Base-by-base conservation (phyloP, 164 flowering plant genomes). In the Nymphaea colorata region DNA sequence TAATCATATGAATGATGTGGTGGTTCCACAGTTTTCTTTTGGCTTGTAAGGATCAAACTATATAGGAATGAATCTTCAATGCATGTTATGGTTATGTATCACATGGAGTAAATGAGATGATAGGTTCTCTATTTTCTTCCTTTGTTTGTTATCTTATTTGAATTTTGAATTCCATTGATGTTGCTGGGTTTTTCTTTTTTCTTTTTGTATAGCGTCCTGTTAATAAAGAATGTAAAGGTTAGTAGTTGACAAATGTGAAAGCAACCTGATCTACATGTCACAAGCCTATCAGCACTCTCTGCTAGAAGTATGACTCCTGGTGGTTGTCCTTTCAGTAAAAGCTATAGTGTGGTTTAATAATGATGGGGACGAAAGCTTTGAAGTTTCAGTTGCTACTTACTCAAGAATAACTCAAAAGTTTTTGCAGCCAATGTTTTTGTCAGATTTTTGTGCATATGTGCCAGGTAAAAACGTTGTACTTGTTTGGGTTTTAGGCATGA, bases 191-290 rank as follows among this genome's bases (percentile, higher is more conserved):
- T 82, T 77, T 68, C 73, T 75, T 67, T 73, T 61, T 75, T 82
- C 82, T 70, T 71, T 76, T 78, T 81, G 77, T 80, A 64, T 79
- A 82, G 77, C 67, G 78, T 91, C 92, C 98, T 87, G 98, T 88
- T 79, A 84, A 82, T 73, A 84, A 83, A 83, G 86, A 82, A 80
- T 72, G 66, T 81, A 87, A 76, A 87, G 90, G 80, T 77, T 83
- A 79, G 12, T 82, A 88, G 79, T 81, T 89, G 86, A 81, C 79
- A 79, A 92, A 87, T 82, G 88, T 81, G 84, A 64, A 83, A 86
- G 83, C 75, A 68, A 76, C 74, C 65, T 68, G 74, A 82, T 82
- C 73, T 73, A 79, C 79, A 82, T 79, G 25, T 73, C 70, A 80
- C 78, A 82, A 81, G 87, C 79, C 64, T 75, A 68, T 76, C 86